Conservation (phyloP, 305 asterid genomes). For the Petunia hybrid region DNA sequence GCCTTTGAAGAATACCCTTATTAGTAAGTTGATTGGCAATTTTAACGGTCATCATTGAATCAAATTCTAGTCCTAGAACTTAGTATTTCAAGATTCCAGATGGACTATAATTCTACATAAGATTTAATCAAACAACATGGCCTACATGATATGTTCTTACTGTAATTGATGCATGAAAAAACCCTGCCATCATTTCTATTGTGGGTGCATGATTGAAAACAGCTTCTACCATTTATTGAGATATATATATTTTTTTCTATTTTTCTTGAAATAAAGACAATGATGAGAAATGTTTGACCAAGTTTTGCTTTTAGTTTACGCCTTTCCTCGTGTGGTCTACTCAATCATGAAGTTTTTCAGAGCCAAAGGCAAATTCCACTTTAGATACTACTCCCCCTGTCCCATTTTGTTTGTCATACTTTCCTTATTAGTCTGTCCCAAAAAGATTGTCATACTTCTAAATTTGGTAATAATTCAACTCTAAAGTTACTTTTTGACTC, state of each 20-base stretch:
- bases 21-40: conserved; percentile 14
- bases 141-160: background rate
- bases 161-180: conserved; percentile 30
- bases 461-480: too few relatives aligned
- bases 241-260: background rate
- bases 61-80: conserved; percentile 3
- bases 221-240: background rate
- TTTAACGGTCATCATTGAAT: background rate
- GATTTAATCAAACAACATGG: conserved; percentile 20
- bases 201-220: conserved; percentile 30
- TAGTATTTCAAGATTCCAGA: background rate
- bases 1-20: background rate
- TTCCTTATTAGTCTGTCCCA: too few relatives aligned
- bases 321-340: conserved; percentile 54
- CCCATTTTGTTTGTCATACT: too few relatives aligned
- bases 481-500: too few relatives aligned
- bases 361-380: background rate
- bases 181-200: conserved; percentile 21
- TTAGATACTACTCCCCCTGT: too few relatives aligned
- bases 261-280: conserved; percentile 26
- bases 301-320: conserved; percentile 45
- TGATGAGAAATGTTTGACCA: conserved; percentile 56
- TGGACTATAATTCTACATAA: conserved; percentile 18
- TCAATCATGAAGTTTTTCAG: conserved; percentile 38
- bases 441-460: too few relatives aligned